Base-by-base conservation (phyloP, 2,329 filamentous ascomycete species). In the Penicillium concentricum region DNA sequence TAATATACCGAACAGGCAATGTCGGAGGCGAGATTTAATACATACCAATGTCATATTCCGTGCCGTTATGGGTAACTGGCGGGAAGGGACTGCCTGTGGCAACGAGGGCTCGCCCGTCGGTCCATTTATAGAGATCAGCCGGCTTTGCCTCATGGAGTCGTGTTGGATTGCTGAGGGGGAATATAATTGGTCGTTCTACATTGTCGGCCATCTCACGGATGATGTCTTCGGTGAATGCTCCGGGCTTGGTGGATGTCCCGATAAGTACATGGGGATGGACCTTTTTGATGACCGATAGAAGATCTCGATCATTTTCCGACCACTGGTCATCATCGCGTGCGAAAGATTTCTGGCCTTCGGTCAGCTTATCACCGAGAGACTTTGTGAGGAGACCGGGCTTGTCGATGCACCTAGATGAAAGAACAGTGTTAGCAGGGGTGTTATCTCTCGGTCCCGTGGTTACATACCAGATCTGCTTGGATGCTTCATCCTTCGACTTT, bases 121-220 rank as follows among this genome's bases (percentile, higher is more conserved):
- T 93, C 92, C 91, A 96, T 2, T 84, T 73, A 53, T 88, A 85
- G 22, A 96, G 77, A 69, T 96, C 90, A 16, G 84, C 78, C 0
- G 92, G 92, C 8, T 86, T 83, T 1, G 91, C 92, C 74, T 96
- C 92, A 69, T 95, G 91, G 0, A 96, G 82, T 2, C 84, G 81
- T 0, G 91, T 96, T 0, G 92, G 92, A 72, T 96, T 96, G 2
- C 89, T 93, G 1, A 96, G 82, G 0, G 92, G 92, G 58, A 96
- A 85, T 56, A 91, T 81, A 52, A 91, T 85, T n/a, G 91, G 91
- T 0, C 87, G 82, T 0, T 88, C 80, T 3, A 88, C 84, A 65
- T 92, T 84, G 35, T 82, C 79, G 2, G 87, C 85, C 91, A 96
- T 95, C 64, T 89, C 89, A 44, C 81, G 79, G 12, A 95, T 80